Conservation (phyloP, 2,329 filamentous ascomycete species). For the Fusarium decemcellulare region DNA sequence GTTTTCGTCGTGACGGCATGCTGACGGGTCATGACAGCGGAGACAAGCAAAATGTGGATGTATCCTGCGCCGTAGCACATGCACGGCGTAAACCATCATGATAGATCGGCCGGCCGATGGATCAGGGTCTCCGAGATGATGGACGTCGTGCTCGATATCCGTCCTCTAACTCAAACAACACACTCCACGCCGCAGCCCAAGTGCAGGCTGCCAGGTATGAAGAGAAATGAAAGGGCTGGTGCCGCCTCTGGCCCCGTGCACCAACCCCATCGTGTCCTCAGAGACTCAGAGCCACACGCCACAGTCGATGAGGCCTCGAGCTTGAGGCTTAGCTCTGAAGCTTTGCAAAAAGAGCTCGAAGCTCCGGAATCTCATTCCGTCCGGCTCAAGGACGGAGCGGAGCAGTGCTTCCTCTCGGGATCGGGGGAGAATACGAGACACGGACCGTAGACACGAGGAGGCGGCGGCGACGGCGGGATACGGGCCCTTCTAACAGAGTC, state of each 20-base stretch:
- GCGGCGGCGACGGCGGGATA: neutral
- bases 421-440: conserved; percentile 12
- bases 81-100: conserved; percentile 17
- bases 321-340: conserved; percentile 5
- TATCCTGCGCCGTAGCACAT: neutral
- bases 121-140: neutral
- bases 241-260: neutral
- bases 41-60: neutral
- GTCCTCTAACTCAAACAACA: too few species aligned
- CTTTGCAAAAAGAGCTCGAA: conserved; percentile 6
- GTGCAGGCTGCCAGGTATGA: neutral
- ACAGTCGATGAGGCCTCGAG: conserved; percentile 13
- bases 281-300: conserved; percentile 7
- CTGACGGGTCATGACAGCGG: conserved; percentile 11
- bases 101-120: conserved; percentile 3
- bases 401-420: conserved; percentile 3
- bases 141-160: too few species aligned
- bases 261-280: neutral
- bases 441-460: neutral
- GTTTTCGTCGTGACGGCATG: conserved; percentile 6
- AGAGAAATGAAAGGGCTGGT: neutral
- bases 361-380: conserved; percentile 2
- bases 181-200: too few species aligned
- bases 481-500: neutral
- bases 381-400: conserved; percentile 26